Percentiles rank a stretch among this genome's conserved stretches.
Evolutionary conservation across 345 rosid species (phyloP).

Genomic region (Aegle marmelos): DNA sequence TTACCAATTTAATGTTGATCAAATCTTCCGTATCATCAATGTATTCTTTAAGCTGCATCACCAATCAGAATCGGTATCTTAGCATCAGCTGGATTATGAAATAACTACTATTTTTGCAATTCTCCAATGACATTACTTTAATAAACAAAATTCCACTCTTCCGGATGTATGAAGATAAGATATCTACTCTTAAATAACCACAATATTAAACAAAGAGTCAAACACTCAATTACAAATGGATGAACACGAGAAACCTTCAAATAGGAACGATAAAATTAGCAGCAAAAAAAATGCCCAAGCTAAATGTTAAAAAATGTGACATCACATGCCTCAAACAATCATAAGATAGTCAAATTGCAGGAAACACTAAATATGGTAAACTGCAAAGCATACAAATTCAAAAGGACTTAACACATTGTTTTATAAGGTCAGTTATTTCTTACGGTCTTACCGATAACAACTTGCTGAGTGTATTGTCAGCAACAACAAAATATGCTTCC

Average conservation of each 20-base stretch:
- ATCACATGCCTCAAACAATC: background rate
- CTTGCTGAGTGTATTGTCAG: conserved; percentile 82
- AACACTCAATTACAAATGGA: background rate
- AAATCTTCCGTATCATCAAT: conserved; percentile 96
- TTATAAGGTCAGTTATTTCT: conserved; percentile 20
- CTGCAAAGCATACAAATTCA: background rate
- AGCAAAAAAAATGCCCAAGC: background rate
- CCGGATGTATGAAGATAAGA: background rate
- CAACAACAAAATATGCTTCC: conserved; percentile 81
- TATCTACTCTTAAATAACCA: background rate
- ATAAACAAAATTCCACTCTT: background rate
- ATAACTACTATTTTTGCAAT: background rate
- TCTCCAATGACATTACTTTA: background rate
- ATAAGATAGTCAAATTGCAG: background rate
- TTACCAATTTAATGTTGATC: conserved; percentile 91
- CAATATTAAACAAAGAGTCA: background rate
- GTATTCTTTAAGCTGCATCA: conserved; percentile 86
- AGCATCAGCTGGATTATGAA: background rate
- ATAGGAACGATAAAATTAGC: background rate
- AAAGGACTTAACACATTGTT: background rate
- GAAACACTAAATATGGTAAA: background rate
- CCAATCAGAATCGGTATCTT: conserved; percentile 3
- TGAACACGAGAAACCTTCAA: conserved; percentile 5
- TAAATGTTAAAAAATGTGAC: background rate
- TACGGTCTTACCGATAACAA: conserved; percentile 86